Evolutionary conservation across 2,329 filamentous ascomycete genomes (phyloP), one percentile per base, ranked within the genome.

Genomic region (Trichoderma semiorbis): DNA sequence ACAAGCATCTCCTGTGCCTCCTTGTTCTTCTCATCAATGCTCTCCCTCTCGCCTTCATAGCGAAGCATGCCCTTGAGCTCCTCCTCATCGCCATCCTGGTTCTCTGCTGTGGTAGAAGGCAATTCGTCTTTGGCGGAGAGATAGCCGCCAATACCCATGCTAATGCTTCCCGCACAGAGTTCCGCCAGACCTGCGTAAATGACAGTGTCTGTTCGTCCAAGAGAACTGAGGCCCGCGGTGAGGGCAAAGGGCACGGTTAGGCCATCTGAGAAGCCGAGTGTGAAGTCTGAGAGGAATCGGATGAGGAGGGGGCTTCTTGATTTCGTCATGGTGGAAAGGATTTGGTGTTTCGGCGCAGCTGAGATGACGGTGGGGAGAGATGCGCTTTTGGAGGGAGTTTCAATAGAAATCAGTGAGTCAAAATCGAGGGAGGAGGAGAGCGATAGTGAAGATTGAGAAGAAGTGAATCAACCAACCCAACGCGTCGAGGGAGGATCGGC

Each of bases 161-260:
- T 91, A 72, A 93, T 92, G 61, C 89, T 88, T 3, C 92, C 91
- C 0, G 90, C 90, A 73, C 91, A 91, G 50, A 93, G 84, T 79
- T 93, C 91, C 0, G 91, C 91, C 32, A 92, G 81, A 0, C 92
- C 91, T 3, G 90, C 91, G 50, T 89, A 88, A 26, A 94, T 87
- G 69, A 91, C 88, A 0, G 89, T 88, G 70, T 87, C 86, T 16
- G 88, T 87, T 69, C 86, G 84, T 3, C 89, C 89, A 6, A 91
- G 82, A 3, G 86, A 87, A 24, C 87, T 88, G 5, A 94, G 84
- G 3, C 92, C 91, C 1, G 92, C 91, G 0, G 91, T 93, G 21
- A 93, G 83, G 21, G 92, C 92, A 77, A 94, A 93, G 0, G 92
- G 92, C 0, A 93, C 92, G 0, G 92, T 93, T 72, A 93, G 83